Percentiles rank a stretch among this genome's conserved stretches.
phyloP scores from a whole-genome alignment of 306 rosid genomes.

The Rubus parviflorus region DNA sequence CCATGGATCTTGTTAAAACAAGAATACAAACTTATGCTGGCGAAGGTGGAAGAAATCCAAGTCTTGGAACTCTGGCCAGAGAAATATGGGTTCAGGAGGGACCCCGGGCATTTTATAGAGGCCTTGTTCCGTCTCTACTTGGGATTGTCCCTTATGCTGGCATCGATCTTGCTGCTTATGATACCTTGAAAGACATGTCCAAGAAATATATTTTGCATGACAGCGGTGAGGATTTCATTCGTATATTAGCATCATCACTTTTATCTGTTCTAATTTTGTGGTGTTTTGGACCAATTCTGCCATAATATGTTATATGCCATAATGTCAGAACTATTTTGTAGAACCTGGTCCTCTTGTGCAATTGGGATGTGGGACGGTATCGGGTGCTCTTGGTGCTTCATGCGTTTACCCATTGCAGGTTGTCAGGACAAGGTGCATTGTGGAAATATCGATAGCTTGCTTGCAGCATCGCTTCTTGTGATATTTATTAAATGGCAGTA shows the following conservation, averaged over 20 bases:
- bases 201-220: constrained; percentile 65
- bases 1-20: constrained; percentile 86
- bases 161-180: constrained; percentile 85
- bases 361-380: constrained; percentile 84
- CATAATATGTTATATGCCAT: constrained; percentile 21
- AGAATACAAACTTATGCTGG: constrained; percentile 61
- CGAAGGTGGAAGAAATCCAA: constrained; percentile 59
- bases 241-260: neutral
- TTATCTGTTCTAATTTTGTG: neutral
- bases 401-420: constrained; percentile 92
- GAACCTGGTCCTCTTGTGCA: constrained; percentile 85
- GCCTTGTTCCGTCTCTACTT: constrained; percentile 74
- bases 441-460: constrained; percentile 5
- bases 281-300: constrained; percentile 34
- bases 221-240: constrained; percentile 41
- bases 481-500: constrained; percentile 20
- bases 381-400: constrained; percentile 93
- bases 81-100: constrained; percentile 85
- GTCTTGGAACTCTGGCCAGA: constrained; percentile 53
- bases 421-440: constrained; percentile 69
- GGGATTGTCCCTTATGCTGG: constrained; percentile 94
- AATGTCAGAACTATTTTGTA: constrained; percentile 33
- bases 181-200: constrained; percentile 78
- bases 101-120: constrained; percentile 81
- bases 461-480: constrained; percentile 24